Conservation (phyloP, 2,329 filamentous ascomycete species). For the Ilyonectria mors-panacis region DNA sequence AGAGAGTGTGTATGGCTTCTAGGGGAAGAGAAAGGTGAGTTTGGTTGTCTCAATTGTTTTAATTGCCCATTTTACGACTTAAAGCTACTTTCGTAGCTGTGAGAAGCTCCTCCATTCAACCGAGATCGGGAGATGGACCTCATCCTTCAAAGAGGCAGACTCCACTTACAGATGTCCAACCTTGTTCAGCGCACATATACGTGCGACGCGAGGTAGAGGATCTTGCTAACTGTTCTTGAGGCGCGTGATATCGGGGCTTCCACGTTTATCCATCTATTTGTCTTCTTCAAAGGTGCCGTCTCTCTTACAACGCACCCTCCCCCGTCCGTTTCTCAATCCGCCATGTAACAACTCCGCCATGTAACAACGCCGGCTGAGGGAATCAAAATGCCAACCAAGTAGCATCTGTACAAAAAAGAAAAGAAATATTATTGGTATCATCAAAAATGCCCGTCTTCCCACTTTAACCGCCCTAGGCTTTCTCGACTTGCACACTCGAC, state of each 20-base stretch:
- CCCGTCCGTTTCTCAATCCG: not conserved
- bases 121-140: too few relatives aligned
- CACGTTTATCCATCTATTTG: not conserved
- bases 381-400: not conserved
- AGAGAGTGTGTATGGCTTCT: not conserved
- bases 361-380: not conserved
- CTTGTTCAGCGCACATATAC: too few relatives aligned
- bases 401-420: not conserved
- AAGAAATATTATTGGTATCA: slow-evolving; percentile 5
- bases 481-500: not conserved
- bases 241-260: not conserved
- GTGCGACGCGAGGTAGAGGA: not conserved
- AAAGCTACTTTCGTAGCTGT: too few relatives aligned
- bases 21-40: too few relatives aligned
- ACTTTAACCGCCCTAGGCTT: too few relatives aligned
- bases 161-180: too few relatives aligned
- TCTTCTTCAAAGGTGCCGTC: not conserved
- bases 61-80: too few relatives aligned
- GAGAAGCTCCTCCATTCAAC: too few relatives aligned
- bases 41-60: too few relatives aligned
- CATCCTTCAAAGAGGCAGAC: too few relatives aligned
- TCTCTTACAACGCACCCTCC: not conserved
- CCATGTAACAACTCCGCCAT: not conserved
- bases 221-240: too few relatives aligned
- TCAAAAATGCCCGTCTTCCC: not conserved